Base-by-base conservation (phyloP, 1,284 basidiomycete genomes). In the Ceratobasidium sp. region DNA sequence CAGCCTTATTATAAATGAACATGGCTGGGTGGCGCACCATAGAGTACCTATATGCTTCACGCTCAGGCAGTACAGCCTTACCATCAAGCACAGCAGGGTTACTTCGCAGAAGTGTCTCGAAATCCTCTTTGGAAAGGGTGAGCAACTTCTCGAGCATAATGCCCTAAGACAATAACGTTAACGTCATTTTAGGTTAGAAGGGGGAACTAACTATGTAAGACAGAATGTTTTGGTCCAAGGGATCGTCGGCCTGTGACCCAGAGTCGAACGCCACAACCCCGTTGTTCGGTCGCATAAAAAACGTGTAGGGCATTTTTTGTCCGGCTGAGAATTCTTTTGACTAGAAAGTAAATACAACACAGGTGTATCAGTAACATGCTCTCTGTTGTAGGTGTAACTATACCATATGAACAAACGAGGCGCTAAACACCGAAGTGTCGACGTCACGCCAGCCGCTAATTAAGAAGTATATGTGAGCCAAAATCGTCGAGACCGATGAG, bases 91-190 rank as follows among this genome's bases (percentile, higher is more conserved):
- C 22, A 13, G 81, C 77, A 0, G 84, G 82, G 8, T 84, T 83
- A 1, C 85, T 84, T 17, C 89, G 89, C 79, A 92, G 84, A 78
- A 92, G 90, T 0, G 85, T 85, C 46, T 85, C 85, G 82, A 98
- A 97, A 61, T 93, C 89, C 7, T 87, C 84, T 1, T 88, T 85
- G 0, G 90, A 82, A 61, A 89, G 85, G 0, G 96, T 98, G 65
- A 99, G 83, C 82, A 95, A 92, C 82, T 95, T 97, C 83, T 99
- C 97, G 52, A 98, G 85, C 77, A 97, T 88, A 3, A 92, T 93
- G 1, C 97, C 97, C 91, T 96, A 81, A 7, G 57, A 34, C 1
- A 44, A 62, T 44, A 43, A 64, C 49, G 51, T 54, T 75, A 34
- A 76, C 49, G 61, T 52, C 29, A 51, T 13, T 11, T 68, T 32